Percentiles rank a stretch among this genome's conserved stretches.
Evolutionary conservation across 2,329 filamentous ascomycete species (phyloP).

Genomic region (Trichoderma sp.): DNA sequence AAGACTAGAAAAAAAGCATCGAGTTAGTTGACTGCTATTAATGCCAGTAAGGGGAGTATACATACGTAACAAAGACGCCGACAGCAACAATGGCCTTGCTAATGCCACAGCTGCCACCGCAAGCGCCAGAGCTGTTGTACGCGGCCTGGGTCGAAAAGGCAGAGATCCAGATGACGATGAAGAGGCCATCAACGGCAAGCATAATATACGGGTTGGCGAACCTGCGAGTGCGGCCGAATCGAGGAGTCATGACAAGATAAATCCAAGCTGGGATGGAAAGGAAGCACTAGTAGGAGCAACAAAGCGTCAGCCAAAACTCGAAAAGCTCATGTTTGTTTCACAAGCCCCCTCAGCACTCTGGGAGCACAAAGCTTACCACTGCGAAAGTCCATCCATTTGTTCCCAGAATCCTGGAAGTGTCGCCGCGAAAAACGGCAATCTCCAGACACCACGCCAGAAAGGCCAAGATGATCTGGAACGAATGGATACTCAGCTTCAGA

Average conservation of each 20-base stretch:
- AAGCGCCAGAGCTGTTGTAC: slow-evolving; percentile 62
- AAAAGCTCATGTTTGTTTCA: not conserved
- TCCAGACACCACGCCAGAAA: slow-evolving; percentile 63
- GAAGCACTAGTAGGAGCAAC: slow-evolving; percentile 57
- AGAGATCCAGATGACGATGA: slow-evolving; percentile 66
- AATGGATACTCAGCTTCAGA: slow-evolving; percentile 62
- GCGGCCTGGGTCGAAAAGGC: slow-evolving; percentile 68
- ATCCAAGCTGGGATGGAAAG: slow-evolving; percentile 66
- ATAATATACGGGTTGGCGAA: slow-evolving; percentile 66
- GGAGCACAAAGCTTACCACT: slow-evolving; percentile 52
- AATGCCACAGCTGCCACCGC: slow-evolving; percentile 59
- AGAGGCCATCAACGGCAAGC: slow-evolving; percentile 61
- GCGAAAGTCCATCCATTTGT: slow-evolving; percentile 67
- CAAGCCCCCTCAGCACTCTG: not conserved
- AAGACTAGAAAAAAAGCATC: slow-evolving; percentile 47
- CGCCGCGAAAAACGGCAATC: slow-evolving; percentile 60
- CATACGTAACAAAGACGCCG: slow-evolving; percentile 66
- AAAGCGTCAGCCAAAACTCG: not conserved
- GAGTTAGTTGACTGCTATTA: not conserved
- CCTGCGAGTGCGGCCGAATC: slow-evolving; percentile 64
- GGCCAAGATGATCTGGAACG: slow-evolving; percentile 57
- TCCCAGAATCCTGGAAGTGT: slow-evolving; percentile 55
- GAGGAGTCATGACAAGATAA: slow-evolving; percentile 66
- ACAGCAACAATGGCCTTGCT: slow-evolving; percentile 67
- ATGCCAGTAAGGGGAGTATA: slow-evolving; percentile 22